These are phyloP conservation scores for Medicago lupulina DNA, from an alignment of 306 rosid genomes.

Conservation along the genomic window DNA sequence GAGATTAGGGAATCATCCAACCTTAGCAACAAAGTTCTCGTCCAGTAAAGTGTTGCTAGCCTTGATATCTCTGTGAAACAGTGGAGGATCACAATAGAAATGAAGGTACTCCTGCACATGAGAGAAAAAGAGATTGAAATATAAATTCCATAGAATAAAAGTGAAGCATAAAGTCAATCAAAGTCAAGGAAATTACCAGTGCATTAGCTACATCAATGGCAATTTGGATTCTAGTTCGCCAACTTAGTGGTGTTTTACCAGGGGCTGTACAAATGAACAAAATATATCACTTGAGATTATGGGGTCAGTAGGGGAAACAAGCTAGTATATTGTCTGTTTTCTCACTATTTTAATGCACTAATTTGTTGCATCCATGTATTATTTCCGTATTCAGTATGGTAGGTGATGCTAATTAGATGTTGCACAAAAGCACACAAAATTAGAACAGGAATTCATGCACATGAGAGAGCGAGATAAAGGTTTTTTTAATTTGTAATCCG, in stretches of 20 bases:
- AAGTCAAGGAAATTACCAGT: conserved; percentile 62
- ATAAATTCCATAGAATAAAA: conserved; percentile 2
- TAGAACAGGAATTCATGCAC: conserved; percentile 19
- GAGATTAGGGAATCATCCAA: conserved; percentile 41
- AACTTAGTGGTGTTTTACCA: conserved; percentile 77
- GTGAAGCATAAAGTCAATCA: conserved; percentile 30
- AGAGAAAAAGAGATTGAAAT: conserved; percentile 38
- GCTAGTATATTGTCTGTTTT: conserved; percentile 19
- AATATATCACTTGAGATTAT: conserved; percentile 29
- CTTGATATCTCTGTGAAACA: conserved; percentile 95
- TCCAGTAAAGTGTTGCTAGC: conserved; percentile 94
- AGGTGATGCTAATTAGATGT: conserved; percentile 25
- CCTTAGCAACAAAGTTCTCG: conserved; percentile 93
- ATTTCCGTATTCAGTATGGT: conserved; percentile 10
- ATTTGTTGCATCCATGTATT: conserved; percentile 1
- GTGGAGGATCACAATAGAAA: conserved; percentile 95
- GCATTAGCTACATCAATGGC: conserved; percentile 97
- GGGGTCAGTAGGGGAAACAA: conserved; percentile 37
- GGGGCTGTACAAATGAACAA: conserved; percentile 64
- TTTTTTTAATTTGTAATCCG: conserved; percentile 8
- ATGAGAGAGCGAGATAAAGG: conserved; percentile 2
- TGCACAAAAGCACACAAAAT: conserved; percentile 33
- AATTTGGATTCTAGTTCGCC: conserved; percentile 88
- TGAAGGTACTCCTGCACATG: conserved; percentile 95
- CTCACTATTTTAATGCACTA: conserved; percentile 2